A percentile compares a stretch with the other conserved stretches of the same genome.
Conservation (phyloP, 371 early-diverging fungal genomes). For the Apophysomyces ossiformis region DNA sequence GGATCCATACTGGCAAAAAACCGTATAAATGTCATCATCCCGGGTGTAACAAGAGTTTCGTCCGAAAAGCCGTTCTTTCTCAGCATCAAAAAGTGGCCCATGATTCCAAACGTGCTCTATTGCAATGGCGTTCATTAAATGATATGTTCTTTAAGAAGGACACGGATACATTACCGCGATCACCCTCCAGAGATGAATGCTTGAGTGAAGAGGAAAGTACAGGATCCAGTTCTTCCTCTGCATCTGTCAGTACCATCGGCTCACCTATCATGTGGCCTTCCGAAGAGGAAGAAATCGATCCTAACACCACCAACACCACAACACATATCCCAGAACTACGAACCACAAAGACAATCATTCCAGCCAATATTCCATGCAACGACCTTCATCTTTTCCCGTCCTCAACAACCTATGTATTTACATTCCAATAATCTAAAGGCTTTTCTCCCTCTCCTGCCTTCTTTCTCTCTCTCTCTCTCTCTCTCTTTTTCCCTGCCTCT, state of each 20-base stretch:
- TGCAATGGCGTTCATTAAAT: slow-evolving; percentile 3
- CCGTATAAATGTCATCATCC: slow-evolving; percentile 62
- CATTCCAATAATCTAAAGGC: not conserved
- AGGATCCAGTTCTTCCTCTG: not conserved
- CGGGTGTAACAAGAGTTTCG: slow-evolving; percentile 43
- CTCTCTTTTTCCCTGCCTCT: not conserved
- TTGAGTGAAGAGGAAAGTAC: not conserved
- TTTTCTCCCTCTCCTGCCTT: not conserved
- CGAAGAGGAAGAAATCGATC: not conserved
- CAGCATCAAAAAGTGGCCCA: slow-evolving; percentile 3
- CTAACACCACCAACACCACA: not conserved
- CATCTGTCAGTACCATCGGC: slow-evolving; percentile 1
- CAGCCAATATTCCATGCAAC: not conserved
- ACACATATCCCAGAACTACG: too few relatives aligned
- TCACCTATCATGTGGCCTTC: not conserved
- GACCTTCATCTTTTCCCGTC: not conserved
- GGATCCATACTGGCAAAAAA: slow-evolving; percentile 72
- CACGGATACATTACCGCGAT: not conserved
- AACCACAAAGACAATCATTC: too few relatives aligned
- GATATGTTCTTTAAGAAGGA: slow-evolving; percentile 5
- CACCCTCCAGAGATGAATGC: not conserved
- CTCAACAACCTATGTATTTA: not conserved
- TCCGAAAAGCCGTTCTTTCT: slow-evolving; percentile 10
- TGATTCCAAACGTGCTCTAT: not conserved
- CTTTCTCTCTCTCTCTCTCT: not conserved